A percentile compares a stretch with the other conserved stretches of the same genome.
phyloP scores from a whole-genome alignment of 139 green algal species.

The Chlorella sp. region DNA sequence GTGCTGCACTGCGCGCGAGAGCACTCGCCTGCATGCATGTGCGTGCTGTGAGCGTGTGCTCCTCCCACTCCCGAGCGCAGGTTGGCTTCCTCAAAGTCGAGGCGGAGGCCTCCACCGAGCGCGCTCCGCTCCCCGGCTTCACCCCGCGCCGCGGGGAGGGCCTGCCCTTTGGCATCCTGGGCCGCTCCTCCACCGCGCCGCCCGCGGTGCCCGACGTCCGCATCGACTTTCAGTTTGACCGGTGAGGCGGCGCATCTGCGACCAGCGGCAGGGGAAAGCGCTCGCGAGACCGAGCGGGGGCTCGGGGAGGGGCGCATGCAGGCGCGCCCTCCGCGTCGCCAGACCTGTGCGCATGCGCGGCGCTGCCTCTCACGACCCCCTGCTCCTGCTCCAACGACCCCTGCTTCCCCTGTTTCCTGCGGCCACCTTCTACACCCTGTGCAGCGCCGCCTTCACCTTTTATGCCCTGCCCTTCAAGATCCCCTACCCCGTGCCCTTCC shows the following conservation, averaged over 20 bases:
- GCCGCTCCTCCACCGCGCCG: conserved; percentile 61
- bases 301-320: not conserved
- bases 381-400: too few species aligned
- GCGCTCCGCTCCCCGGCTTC: conserved; percentile 68
- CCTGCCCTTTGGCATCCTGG: conserved; percentile 84
- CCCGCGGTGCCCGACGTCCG: conserved; percentile 59
- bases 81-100: conserved; percentile 69
- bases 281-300: too few species aligned
- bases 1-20: too few species aligned
- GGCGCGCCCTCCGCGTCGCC: too few species aligned
- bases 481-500: conserved; percentile 97
- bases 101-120: conserved; percentile 74
- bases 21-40: too few species aligned
- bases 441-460: conserved; percentile 84
- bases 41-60: too few species aligned
- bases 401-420: too few species aligned
- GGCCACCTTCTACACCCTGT: conserved; percentile 13
- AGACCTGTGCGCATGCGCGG: too few species aligned
- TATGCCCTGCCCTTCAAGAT: conserved; percentile 81
- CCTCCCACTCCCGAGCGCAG: too few species aligned
- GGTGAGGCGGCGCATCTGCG: not conserved
- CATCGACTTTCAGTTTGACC: conserved; percentile 90
- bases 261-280: not conserved
- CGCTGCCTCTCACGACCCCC: too few species aligned
- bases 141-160: conserved; percentile 64